A percentile compares a stretch with the other conserved stretches of the same genome.
These are phyloP conservation scores for Daldinia caldariorum DNA, from an alignment of 495 filamentous ascomycete genomes.

Conservation along the genomic window DNA sequence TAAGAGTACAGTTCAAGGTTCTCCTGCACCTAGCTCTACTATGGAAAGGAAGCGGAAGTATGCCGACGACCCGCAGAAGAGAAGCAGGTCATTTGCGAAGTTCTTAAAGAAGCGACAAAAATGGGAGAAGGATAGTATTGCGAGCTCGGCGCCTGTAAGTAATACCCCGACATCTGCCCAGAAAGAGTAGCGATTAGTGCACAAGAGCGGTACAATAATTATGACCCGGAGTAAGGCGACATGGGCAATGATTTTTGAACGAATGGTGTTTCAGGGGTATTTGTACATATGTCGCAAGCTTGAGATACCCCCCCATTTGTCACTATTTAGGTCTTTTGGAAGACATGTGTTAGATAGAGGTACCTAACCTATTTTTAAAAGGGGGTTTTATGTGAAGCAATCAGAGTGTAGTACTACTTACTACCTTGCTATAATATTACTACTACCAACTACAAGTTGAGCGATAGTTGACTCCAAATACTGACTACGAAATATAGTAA, in stretches of 20 bases:
- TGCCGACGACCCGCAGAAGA: conserved; percentile 28
- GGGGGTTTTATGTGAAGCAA: background rate
- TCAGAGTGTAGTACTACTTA: background rate
- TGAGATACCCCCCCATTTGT: background rate
- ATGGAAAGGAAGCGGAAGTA: conserved; percentile 10
- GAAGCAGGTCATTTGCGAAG: conserved; percentile 18
- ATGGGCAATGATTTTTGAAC: background rate
- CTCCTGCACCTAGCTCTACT: conserved; percentile 19
- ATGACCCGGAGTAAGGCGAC: background rate
- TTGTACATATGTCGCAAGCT: background rate
- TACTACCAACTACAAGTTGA: background rate
- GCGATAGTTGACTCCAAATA: background rate
- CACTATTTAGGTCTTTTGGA: background rate
- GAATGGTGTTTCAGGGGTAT: background rate
- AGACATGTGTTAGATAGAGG: background rate
- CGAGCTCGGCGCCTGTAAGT: conserved; percentile 33
- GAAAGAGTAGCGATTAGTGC: conserved; percentile 20
- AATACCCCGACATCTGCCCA: conserved; percentile 41
- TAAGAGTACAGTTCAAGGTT: conserved; percentile 6
- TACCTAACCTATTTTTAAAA: background rate
- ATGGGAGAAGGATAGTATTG: conserved; percentile 28
- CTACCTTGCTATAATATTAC: conserved; percentile 5
- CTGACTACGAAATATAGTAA: conserved; percentile 3
- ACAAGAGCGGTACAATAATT: background rate
- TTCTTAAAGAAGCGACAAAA: conserved; percentile 25